A percentile compares a stretch with the other conserved stretches of the same genome.
These are phyloP conservation scores for Rhizopus arrhizus DNA, from an alignment of 371 early-diverging fungal species.

Conservation along the genomic window DNA sequence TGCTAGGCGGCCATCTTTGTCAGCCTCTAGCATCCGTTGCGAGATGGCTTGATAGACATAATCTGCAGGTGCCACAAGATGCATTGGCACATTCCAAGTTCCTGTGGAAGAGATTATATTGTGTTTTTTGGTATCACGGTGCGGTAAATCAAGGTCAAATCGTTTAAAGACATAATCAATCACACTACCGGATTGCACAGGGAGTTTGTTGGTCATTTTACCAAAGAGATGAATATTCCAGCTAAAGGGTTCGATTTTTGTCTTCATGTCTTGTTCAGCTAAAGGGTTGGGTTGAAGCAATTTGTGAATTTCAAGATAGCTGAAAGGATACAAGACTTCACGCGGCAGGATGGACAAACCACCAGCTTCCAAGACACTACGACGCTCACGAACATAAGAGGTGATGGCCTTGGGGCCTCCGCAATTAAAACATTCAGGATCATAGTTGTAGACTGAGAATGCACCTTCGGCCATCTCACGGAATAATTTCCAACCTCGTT, in stretches of 20 bases:
- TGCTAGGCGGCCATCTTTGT: constrained; percentile 16
- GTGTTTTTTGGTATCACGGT: constrained; percentile 37
- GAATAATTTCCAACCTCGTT: constrained; percentile 63
- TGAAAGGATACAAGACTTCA: constrained; percentile 56
- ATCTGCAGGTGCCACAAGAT: constrained; percentile 33
- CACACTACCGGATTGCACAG: constrained; percentile 53
- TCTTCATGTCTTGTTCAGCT: constrained; percentile 54
- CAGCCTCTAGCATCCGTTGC: constrained; percentile 25
- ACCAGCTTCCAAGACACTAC: constrained; percentile 45
- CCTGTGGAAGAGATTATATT: constrained; percentile 38
- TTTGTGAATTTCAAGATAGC: constrained; percentile 54
- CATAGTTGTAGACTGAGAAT: constrained; percentile 56
- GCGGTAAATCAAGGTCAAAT: constrained; percentile 57
- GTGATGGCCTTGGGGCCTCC: constrained; percentile 68
- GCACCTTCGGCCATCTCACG: constrained; percentile 62
- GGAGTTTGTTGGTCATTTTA: constrained; percentile 62
- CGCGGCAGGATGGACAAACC: constrained; percentile 57
- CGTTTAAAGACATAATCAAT: constrained; percentile 54
- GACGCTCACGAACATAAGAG: constrained; percentile 57
- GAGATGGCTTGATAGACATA: constrained; percentile 38
- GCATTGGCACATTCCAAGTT: constrained; percentile 31
- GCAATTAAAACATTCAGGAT: constrained; percentile 67
- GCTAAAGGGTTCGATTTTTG: constrained; percentile 37
- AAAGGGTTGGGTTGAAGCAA: constrained; percentile 41
- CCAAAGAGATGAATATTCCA: constrained; percentile 66